These are phyloP conservation scores for Spinellus fusiger DNA, from an alignment of 192 early-diverging fungal genomes.

Conservation along the genomic window DNA sequence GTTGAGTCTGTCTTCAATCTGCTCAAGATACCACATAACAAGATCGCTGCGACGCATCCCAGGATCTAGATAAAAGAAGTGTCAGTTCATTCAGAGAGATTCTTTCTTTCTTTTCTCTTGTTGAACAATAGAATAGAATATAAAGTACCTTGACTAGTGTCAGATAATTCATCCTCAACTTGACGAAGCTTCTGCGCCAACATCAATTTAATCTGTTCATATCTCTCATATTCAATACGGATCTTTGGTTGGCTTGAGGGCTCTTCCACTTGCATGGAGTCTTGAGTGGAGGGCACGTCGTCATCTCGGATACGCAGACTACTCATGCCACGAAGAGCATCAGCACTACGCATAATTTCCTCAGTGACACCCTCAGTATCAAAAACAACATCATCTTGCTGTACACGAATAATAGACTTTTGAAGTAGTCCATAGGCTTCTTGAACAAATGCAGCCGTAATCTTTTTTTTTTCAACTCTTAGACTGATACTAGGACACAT, in stretches of 20 bases:
- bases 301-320: constrained; percentile 9
- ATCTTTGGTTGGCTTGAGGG: constrained; percentile 29
- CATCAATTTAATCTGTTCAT: constrained; percentile 48
- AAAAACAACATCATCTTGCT: constrained; percentile 71
- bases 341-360: constrained; percentile 26
- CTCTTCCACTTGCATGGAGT: constrained; percentile 26
- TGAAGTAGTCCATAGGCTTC: constrained; percentile 82
- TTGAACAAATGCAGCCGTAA: constrained; percentile 66
- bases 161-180: constrained; percentile 16
- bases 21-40: constrained; percentile 68
- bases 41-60: constrained; percentile 51
- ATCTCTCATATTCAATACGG: constrained; percentile 57
- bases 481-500: not conserved
- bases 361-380: constrained; percentile 36
- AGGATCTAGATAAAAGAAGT: constrained; percentile 14
- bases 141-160: constrained; percentile 4
- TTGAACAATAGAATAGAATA: not conserved
- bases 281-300: not conserved
- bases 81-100: not conserved
- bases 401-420: constrained; percentile 84
- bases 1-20: constrained; percentile 55
- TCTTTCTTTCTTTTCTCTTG: not conserved
- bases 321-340: constrained; percentile 20
- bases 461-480: constrained; percentile 25
- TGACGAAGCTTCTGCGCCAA: constrained; percentile 39